Evolutionary conservation across 352 stramenopile species (phyloP).

Genomic region (Aphanomyces euteiches): DNA sequence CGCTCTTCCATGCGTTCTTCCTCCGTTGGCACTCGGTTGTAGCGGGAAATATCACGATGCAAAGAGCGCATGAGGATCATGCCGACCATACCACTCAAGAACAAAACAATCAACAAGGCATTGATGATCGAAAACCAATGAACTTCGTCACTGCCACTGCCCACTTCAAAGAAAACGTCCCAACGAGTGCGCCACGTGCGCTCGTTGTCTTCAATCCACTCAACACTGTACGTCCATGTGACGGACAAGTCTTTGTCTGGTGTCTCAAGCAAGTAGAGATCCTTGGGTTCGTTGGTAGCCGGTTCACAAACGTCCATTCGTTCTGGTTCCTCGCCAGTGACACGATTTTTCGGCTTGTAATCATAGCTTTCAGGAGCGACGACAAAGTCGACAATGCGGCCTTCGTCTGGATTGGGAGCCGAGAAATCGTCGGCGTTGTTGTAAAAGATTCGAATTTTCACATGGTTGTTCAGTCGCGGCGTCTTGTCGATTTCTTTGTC

Average conservation of each 20-base stretch:
- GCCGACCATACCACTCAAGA: slow-evolving; percentile 98
- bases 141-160: slow-evolving; percentile 91
- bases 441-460: slow-evolving; percentile 98
- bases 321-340: slow-evolving; percentile 47
- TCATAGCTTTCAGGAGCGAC: slow-evolving; percentile 96
- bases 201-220: slow-evolving; percentile 93
- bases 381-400: slow-evolving; percentile 98
- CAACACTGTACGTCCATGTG: slow-evolving; percentile 97
- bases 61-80: slow-evolving; percentile 99
- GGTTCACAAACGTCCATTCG: slow-evolving; percentile 75
- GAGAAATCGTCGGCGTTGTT: slow-evolving; percentile 84
- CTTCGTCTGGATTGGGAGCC: slow-evolving; percentile 62
- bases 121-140: slow-evolving; percentile 99
- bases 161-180: slow-evolving; percentile 97
- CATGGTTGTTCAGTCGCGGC: slow-evolving; percentile 96
- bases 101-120: slow-evolving; percentile 98
- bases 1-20: slow-evolving; percentile 97
- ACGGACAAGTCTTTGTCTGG: slow-evolving; percentile 75
- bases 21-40: slow-evolving; percentile 95
- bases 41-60: slow-evolving; percentile 96
- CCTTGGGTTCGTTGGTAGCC: slow-evolving; percentile 53
- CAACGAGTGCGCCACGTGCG: slow-evolving; percentile 97
- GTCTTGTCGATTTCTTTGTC: slow-evolving; percentile 90
- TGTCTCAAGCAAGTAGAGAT: slow-evolving; percentile 53
- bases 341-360: slow-evolving; percentile 80